phyloP scores from a whole-genome alignment of 2,329 filamentous ascomycete species.

The Scopulariopsis brevicaulis region DNA sequence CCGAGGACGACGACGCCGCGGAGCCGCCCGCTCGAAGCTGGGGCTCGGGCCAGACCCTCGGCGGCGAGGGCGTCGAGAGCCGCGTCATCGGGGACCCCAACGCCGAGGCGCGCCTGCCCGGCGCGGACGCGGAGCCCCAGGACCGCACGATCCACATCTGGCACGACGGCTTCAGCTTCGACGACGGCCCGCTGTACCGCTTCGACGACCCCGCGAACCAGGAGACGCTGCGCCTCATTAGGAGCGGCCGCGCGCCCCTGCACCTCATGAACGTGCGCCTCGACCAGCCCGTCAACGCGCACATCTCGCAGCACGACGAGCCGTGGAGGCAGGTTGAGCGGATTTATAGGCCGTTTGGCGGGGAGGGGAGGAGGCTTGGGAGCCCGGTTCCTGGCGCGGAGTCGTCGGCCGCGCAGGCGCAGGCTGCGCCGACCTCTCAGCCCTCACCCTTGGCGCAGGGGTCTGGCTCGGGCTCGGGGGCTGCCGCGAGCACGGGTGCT shows the following conservation, averaged over 20 bases:
- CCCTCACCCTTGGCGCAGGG: slow-evolving; percentile 12
- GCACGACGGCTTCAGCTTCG: slow-evolving; percentile 76
- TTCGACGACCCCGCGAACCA: slow-evolving; percentile 72
- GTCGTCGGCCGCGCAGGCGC: slow-evolving; percentile 7
- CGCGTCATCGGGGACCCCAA: slow-evolving; percentile 53
- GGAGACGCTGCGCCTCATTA: slow-evolving; percentile 62
- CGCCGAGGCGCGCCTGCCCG: slow-evolving; percentile 13
- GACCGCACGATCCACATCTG: slow-evolving; percentile 67
- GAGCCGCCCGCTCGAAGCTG: slow-evolving; percentile 26
- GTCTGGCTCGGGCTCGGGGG: slow-evolving; percentile 15
- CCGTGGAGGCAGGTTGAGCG: slow-evolving; percentile 59
- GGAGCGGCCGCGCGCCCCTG: slow-evolving; percentile 63
- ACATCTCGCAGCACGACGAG: slow-evolving; percentile 66
- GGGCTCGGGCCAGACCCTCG: slow-evolving; percentile 64
- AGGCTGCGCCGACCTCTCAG: slow-evolving; percentile 17
- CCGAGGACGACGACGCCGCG: background rate
- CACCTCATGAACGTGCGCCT: slow-evolving; percentile 67
- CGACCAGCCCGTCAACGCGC: slow-evolving; percentile 68
- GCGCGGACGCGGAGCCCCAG: slow-evolving; percentile 33
- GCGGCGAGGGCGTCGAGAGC: slow-evolving; percentile 65
- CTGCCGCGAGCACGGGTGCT: slow-evolving; percentile 22
- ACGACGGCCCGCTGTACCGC: slow-evolving; percentile 65
- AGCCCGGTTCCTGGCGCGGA: slow-evolving; percentile 59
- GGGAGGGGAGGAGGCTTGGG: slow-evolving; percentile 62
- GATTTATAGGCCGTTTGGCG: slow-evolving; percentile 65